phyloP scores from a whole-genome alignment of 371 early-diverging fungal species.

The Antonospora locustae region DNA sequence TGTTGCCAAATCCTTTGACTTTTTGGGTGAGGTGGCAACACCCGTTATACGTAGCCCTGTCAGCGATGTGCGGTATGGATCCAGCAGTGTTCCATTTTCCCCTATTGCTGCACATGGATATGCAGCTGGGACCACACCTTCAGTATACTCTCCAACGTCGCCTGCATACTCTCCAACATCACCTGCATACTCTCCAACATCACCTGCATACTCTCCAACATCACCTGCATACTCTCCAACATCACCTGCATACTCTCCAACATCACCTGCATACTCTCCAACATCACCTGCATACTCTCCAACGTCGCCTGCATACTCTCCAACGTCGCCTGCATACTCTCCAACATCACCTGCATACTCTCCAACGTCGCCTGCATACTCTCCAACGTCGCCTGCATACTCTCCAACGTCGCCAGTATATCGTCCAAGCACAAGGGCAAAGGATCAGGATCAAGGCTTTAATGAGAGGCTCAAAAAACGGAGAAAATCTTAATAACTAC shows the following conservation, averaged over 20 bases:
- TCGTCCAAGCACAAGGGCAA: slow-evolving; percentile 56
- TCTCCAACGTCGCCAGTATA: slow-evolving; percentile 57
- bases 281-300: slow-evolving; percentile 29
- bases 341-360: slow-evolving; percentile 65
- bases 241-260: slow-evolving; percentile 25
- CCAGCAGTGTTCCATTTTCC: slow-evolving; percentile 12
- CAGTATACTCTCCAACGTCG: slow-evolving; percentile 13
- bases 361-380: slow-evolving; percentile 34
- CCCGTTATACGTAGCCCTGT: slow-evolving; percentile 26
- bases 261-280: slow-evolving; percentile 15
- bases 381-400: slow-evolving; percentile 55
- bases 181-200: slow-evolving; percentile 52
- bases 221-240: slow-evolving; percentile 56
- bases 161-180: slow-evolving; percentile 17
- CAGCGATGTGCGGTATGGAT: slow-evolving; percentile 8
- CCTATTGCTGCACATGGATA: slow-evolving; percentile 13
- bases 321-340: slow-evolving; percentile 60
- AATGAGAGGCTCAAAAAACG: not conserved
- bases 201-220: slow-evolving; percentile 57
- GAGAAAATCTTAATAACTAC: not conserved
- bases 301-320: slow-evolving; percentile 64
- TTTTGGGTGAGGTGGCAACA: slow-evolving; percentile 26
- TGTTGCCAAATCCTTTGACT: slow-evolving; percentile 32
- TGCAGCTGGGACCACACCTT: not conserved
- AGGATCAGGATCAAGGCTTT: not conserved